Evolutionary conservation across 2,329 filamentous ascomycete species (phyloP), one percentile per base, ranked within the genome.

Genomic region (Metarhizium anisopliae): DNA sequence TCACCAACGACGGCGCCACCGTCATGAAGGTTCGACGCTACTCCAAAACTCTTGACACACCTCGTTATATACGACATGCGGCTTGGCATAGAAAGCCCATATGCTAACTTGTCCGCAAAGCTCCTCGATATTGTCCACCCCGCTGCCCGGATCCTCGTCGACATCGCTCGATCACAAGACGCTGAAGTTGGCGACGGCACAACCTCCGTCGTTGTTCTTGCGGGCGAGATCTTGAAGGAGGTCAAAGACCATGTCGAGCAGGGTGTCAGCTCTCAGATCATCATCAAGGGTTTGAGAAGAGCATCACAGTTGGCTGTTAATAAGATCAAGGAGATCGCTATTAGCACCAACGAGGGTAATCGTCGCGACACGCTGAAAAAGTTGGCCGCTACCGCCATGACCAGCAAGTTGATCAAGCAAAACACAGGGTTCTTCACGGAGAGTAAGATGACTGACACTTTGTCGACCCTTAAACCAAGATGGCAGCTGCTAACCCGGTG

Each of bases 91-190:
- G 18, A 42, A 42, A 35, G 25, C 7, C 40, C 1, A 2, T 45
- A 45, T 40, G 50, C 56, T 58, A 43, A 52, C 16, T 40, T 10
- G 6, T 36, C 35, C 14, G 50, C 25, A 38, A 67, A 94, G 90
- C 88, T 99, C 55, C 88, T 99, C 70, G 94, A 99, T 71, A 97
- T 99, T 67, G 90, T 99, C 60, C 94, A 99, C 78, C 94, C 94
- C 64, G 94, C 94, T 63, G 94, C 94, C 66, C 87, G 92, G 72
- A 94, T 99, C 72, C 88, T 99, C 68, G 95, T 94, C 72, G 94
- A 99, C 71, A 99, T 99, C 69, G 93, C 94, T 61, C 87, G 94
- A 75, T 97, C 93, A 70, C 94, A 99, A 86, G 94, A 99, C 73
- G 94, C 94, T 63, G 94, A 99, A 79, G 94, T 99, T 57, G 94